Conservation (phyloP, 1,284 basidiomycete genomes). For the Flammula alnicola region DNA sequence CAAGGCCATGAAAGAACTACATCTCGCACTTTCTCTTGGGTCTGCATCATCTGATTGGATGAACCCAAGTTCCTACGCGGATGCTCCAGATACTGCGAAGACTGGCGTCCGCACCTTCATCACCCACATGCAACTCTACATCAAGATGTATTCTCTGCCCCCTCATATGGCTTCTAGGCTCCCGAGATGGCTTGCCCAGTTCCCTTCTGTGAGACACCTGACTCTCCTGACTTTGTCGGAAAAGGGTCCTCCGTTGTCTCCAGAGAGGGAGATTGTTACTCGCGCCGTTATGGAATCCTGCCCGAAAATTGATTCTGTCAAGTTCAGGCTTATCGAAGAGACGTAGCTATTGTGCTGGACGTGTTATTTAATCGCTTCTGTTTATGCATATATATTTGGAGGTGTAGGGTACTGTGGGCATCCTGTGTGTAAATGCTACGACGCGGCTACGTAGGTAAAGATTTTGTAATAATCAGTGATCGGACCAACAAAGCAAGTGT, state of each 20-base stretch:
- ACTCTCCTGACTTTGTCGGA: slow-evolving; percentile 17
- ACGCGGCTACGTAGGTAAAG: too few species aligned
- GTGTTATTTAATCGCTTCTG: too few species aligned
- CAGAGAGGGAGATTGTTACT: slow-evolving; percentile 14
- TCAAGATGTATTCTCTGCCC: slow-evolving; percentile 24
- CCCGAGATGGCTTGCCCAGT: slow-evolving; percentile 24
- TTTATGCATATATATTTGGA: too few species aligned
- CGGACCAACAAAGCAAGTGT: too few species aligned
- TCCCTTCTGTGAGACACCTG: slow-evolving; percentile 20
- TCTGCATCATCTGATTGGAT: slow-evolving; percentile 7
- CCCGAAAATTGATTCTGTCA: slow-evolving; percentile 20
- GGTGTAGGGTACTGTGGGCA: too few species aligned
- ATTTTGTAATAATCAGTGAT: too few species aligned
- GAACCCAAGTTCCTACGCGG: slow-evolving; percentile 4
- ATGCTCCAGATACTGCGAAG: background rate
- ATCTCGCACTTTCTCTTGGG: slow-evolving; percentile 14
- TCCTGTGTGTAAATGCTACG: too few species aligned
- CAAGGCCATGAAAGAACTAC: slow-evolving; percentile 11
- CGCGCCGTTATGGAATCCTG: slow-evolving; percentile 19
- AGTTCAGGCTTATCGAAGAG: slow-evolving; percentile 17
- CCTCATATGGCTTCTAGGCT: slow-evolving; percentile 17
- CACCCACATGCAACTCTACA: slow-evolving; percentile 21
- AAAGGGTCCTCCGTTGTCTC: too few species aligned
- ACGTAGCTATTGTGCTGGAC: background rate
- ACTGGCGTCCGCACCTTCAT: slow-evolving; percentile 9